Percentiles rank a stretch among this genome's conserved stretches.
phyloP scores from a whole-genome alignment of 2,329 filamentous ascomycete species.

The Metarhizium guizhouense region DNA sequence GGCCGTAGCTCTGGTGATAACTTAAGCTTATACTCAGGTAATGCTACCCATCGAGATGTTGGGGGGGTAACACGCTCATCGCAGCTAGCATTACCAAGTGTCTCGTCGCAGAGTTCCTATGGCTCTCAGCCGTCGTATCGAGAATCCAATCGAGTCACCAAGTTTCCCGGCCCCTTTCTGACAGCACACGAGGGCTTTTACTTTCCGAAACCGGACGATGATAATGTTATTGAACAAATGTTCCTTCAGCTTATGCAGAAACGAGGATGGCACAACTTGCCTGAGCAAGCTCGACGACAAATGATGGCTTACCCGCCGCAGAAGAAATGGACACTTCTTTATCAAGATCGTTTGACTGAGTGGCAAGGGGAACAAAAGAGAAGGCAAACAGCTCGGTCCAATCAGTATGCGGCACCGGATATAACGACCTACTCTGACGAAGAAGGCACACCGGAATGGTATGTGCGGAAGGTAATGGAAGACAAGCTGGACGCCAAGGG shows the following conservation, averaged over 20 bases:
- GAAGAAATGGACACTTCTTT: constrained; percentile 96
- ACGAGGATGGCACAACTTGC: constrained; percentile 92
- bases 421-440: constrained; percentile 77
- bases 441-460: constrained; percentile 96
- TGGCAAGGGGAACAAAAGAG: constrained; percentile 92
- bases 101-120: constrained; percentile 48
- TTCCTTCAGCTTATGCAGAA: constrained; percentile 95
- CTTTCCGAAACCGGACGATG: constrained; percentile 68
- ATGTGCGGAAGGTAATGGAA: constrained; percentile 93
- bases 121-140: constrained; percentile 38
- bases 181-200: constrained; percentile 43
- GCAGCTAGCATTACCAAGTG: constrained; percentile 41
- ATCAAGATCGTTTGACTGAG: constrained; percentile 89
- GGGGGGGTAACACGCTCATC: constrained; percentile 19
- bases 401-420: constrained; percentile 59
- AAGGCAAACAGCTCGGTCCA: constrained; percentile 62
- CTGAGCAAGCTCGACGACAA: constrained; percentile 86
- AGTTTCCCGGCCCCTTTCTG: constrained; percentile 30
- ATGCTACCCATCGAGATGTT: constrained; percentile 33
- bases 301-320: constrained; percentile 91
- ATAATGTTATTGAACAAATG: constrained; percentile 79
- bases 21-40: constrained; percentile 49
- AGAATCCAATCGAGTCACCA: constrained; percentile 49
- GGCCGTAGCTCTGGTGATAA: constrained; percentile 48
- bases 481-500: constrained; percentile 89